Base-by-base conservation (phyloP, 2,329 filamentous ascomycete species). In the Phialophora verrucosa region DNA sequence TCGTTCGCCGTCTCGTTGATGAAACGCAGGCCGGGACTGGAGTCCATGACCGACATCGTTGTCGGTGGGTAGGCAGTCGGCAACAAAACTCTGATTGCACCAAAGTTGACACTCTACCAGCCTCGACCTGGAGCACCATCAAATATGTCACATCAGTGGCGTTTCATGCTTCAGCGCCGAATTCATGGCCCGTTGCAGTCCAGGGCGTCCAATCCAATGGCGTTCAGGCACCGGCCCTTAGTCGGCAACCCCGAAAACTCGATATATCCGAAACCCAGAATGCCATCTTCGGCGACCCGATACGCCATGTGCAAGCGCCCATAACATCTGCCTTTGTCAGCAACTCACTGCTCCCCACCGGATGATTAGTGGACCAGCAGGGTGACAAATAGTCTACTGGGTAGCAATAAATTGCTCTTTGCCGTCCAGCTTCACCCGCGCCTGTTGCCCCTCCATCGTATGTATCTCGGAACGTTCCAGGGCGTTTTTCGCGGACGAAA, bases 1-100 rank as follows among this genome's bases (percentile, higher is more conserved):
- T 23, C 54, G 12, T 35, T 35, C 6, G 14, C 27, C 23, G 54
- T 57, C 11, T 57, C 31, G 14, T 57, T 57, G 31, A 57, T 57
- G 31, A 57, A 57, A 12, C 54, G 54, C 17, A 57, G 27, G 17
- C 17, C 10, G 4, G 54, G 4, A 20, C 23, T 42, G 54, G 54
- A 53, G 12, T 14, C 20, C 12, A 6, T 53, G 20, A 3, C 25
- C 2, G 27, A 14, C 50, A 53, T 53, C 4, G 4, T 53, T 29
- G 50, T 49, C 44, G 50, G 50, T 6, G 12, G 50, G 14, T 25
- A 10, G 10, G 32, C 32, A 10, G 32, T 12, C 3, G 10, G 11
- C 32, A 35, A 12, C 32, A 35, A 2, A 12, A 35, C 32, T 10
- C 10, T 35, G 32, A 35, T 10, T 35, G 11, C 32, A 35, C 32